phyloP scores from a whole-genome alignment of 768 basidiomycete genomes.

The Leucosporidium scottii region DNA sequence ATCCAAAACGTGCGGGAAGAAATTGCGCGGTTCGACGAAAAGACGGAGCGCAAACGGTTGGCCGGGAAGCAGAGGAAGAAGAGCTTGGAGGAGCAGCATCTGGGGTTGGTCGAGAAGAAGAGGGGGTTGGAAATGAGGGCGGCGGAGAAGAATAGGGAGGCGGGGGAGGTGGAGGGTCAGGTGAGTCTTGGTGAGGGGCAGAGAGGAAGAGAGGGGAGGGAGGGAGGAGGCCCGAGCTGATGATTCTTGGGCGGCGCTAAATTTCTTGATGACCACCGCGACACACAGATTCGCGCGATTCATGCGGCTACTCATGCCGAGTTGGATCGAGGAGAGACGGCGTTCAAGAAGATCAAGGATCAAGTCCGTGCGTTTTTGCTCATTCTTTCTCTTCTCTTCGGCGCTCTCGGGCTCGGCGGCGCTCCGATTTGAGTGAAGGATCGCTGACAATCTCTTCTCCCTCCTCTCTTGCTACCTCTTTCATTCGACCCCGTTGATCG shows the following conservation, averaged over 20 bases:
- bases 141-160: constrained; percentile 28
- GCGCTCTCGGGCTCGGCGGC: not conserved
- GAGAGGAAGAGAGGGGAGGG: not conserved
- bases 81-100: constrained; percentile 25
- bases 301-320: constrained; percentile 15
- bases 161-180: constrained; percentile 20
- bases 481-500: too few relatives aligned
- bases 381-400: not conserved
- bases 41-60: constrained; percentile 22
- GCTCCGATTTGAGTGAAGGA: not conserved
- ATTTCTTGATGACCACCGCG: too few relatives aligned
- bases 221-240: too few relatives aligned
- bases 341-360: constrained; percentile 28
- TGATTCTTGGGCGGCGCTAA: too few relatives aligned
- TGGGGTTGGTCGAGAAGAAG: constrained; percentile 6
- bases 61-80: constrained; percentile 12
- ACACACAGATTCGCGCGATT: constrained; percentile 28
- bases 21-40: constrained; percentile 18
- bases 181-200: constrained; percentile 5
- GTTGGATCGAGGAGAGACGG: constrained; percentile 29
- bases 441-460: too few relatives aligned
- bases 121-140: constrained; percentile 21
- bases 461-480: too few relatives aligned
- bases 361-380: constrained; percentile 19
- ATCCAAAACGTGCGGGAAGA: constrained; percentile 26